phyloP scores from a whole-genome alignment of 352 stramenopile species.

The Globisporangium okanoganense region DNA sequence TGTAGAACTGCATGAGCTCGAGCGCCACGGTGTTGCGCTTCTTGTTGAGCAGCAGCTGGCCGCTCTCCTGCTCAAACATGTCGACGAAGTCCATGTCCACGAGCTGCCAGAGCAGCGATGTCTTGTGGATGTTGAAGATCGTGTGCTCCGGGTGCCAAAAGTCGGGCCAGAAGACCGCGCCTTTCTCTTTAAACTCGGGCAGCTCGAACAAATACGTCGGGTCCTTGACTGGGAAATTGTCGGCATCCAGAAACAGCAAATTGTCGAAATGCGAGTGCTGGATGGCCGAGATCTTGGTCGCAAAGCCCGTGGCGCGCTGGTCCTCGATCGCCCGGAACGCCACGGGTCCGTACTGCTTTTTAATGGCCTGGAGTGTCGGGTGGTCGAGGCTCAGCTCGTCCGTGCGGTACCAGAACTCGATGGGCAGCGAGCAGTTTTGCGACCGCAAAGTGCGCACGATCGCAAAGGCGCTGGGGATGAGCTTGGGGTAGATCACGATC shows the following conservation, averaged over 20 bases:
- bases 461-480: slow-evolving; percentile 60
- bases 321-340: slow-evolving; percentile 48
- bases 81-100: slow-evolving; percentile 47
- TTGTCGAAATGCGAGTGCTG: slow-evolving; percentile 54
- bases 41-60: slow-evolving; percentile 51
- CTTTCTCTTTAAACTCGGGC: slow-evolving; percentile 31
- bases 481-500: slow-evolving; percentile 65
- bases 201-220: slow-evolving; percentile 59
- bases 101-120: slow-evolving; percentile 51
- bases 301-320: slow-evolving; percentile 34
- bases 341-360: slow-evolving; percentile 30
- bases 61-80: slow-evolving; percentile 75
- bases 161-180: slow-evolving; percentile 70
- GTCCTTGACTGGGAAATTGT: slow-evolving; percentile 58
- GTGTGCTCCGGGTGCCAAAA: slow-evolving; percentile 67
- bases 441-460: slow-evolving; percentile 43
- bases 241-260: slow-evolving; percentile 62
- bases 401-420: slow-evolving; percentile 59
- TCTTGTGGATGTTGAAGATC: slow-evolving; percentile 58
- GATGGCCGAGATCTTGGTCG: slow-evolving; percentile 62
- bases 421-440: slow-evolving; percentile 44
- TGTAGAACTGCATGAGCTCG: slow-evolving; percentile 35
- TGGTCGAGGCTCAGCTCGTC: slow-evolving; percentile 13
- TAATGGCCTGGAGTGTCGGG: slow-evolving; percentile 27
- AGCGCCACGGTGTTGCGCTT: slow-evolving; percentile 26